Base-by-base conservation (phyloP, 164 flowering plant species). In the Umbilicus rupestris region DNA sequence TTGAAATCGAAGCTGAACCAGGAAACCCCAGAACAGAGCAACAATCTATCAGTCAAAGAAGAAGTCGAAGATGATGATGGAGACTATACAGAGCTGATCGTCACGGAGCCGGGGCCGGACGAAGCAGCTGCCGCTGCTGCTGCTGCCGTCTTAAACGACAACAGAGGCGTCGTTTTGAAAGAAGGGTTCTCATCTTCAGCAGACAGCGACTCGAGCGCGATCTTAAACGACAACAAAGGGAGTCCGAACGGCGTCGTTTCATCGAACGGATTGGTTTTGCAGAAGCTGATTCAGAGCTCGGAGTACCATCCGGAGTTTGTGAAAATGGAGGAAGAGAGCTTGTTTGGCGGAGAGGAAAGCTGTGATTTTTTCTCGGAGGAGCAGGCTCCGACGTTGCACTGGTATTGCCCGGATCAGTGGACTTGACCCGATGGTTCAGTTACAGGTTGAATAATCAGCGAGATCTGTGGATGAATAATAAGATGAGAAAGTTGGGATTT, bases 191-290 rank as follows among this genome's bases (percentile, higher is more conserved):
- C 33, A 14, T 55, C 60, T 26, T 55, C 89, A 16, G 89, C 97
- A 0, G 97, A 89, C 63, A 92, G 97, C 60, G 99, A 92, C 68
- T 87, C 96, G 1, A 95, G 99, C 68, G 97, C 96, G 7, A 85
- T 95, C 66, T 69, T 95, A 66, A 85, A 88, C 76, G 95, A 63
- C 47, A 44, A 35, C 31, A 65, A 68, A 7, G 64, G 91, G n/a
- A 92, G 87, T 19, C 63, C 50, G 3, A 79, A 74, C 78, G 84
- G 82, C 74, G 81, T 87, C 2, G 76, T 72, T 65, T 74, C 41
- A 0, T 22, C 45, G 1, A 50, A 50, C 15, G 14, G 28, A n/a
- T 3, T 50, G 39, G 15, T 39, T 66, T 66, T 71, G 16, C 67
- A 73, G 30, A 28, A 67, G 5, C 44, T 73, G 3, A 45, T 65